These are phyloP conservation scores for Vaccinium macrocarpon DNA, from an alignment of 148 eudicot species.

Conservation along the genomic window DNA sequence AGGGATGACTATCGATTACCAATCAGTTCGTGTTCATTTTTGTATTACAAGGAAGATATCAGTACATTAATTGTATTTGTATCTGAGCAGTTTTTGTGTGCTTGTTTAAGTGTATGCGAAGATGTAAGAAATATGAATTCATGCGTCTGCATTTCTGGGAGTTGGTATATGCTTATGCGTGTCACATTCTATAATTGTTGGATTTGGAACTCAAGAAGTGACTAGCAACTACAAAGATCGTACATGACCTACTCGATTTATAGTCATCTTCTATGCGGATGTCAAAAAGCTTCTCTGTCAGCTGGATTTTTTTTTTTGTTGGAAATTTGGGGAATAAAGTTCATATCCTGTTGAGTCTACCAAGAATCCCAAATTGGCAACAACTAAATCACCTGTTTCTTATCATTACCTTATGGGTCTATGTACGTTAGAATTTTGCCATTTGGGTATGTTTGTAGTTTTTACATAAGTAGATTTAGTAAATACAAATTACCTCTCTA, in stretches of 20 bases:
- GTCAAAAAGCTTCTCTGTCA: background rate
- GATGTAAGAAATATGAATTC: background rate
- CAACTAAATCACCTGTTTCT: constrained; percentile 25
- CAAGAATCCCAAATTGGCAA: constrained; percentile 85
- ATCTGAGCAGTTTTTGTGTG: background rate
- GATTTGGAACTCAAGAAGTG: background rate
- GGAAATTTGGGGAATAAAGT: constrained; percentile 4
- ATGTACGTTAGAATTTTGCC: background rate
- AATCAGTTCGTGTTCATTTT: background rate
- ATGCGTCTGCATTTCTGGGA: background rate
- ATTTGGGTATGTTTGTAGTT: background rate
- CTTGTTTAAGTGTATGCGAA: background rate
- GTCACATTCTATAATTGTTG: background rate
- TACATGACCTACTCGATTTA: constrained; percentile 15
- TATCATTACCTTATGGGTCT: background rate
- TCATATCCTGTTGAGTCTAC: constrained; percentile 27
- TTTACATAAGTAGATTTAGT: background rate
- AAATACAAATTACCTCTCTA: background rate
- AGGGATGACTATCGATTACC: background rate
- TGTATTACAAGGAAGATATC: background rate
- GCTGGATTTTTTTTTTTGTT: background rate
- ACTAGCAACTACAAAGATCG: background rate
- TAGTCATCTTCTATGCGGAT: background rate
- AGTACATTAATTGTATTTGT: background rate
- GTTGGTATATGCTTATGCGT: background rate